These are phyloP conservation scores for Chrysoporthe cubensis DNA, from an alignment of 2,329 filamentous ascomycete genomes.

Conservation along the genomic window DNA sequence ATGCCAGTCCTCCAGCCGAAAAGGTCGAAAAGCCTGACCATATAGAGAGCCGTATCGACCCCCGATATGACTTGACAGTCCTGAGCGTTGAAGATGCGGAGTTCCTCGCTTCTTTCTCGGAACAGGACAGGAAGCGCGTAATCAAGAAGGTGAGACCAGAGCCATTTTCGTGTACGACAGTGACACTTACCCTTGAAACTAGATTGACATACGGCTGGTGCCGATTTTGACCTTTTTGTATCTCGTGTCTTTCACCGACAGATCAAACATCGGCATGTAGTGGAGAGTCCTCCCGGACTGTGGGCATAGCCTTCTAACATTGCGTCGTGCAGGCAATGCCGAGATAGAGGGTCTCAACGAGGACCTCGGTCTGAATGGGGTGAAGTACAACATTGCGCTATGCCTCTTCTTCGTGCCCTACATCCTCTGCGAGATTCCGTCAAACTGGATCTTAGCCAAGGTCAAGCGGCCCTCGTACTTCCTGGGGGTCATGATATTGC, in stretches of 20 bases:
- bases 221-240: conserved; percentile 15
- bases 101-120: conserved; percentile 1
- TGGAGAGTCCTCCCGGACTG: neutral
- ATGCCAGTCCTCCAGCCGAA: neutral
- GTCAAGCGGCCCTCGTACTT: conserved; percentile 42
- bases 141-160: neutral
- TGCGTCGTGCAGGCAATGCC: conserved; percentile 47
- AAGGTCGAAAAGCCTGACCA: neutral
- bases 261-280: conserved; percentile 14
- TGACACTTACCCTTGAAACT: neutral
- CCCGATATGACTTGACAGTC: neutral
- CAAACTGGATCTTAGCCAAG: conserved; percentile 45
- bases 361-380: conserved; percentile 47
- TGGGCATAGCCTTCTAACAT: conserved; percentile 37
- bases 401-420: conserved; percentile 44
- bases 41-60: conserved; percentile 8
- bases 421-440: conserved; percentile 47
- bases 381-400: conserved; percentile 49
- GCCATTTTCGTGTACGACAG: no score
- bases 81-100: conserved; percentile 6
- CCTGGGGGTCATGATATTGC: conserved; percentile 44
- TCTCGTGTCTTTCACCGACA: conserved; percentile 13
- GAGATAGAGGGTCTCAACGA: conserved; percentile 47
- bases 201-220: conserved; percentile 16
- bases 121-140: conserved; percentile 2